Evolutionary conservation across 2,329 filamentous ascomycete genomes (phyloP), one percentile per base, ranked within the genome.

Genomic region (Fusarium buharicum): DNA sequence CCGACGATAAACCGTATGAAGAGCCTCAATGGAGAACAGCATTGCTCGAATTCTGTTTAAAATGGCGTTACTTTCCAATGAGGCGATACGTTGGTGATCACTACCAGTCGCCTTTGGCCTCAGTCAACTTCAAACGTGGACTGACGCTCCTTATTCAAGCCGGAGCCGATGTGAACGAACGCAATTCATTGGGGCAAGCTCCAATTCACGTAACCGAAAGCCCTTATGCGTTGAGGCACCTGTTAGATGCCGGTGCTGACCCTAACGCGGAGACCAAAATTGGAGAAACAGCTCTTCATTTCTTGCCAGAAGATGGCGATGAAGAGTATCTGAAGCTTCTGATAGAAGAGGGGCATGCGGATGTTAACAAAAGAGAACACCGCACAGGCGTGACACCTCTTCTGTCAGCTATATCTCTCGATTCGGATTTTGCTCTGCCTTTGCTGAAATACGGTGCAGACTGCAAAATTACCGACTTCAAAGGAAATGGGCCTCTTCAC

Each of bases 171-270:
- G 39, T 72, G 12, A 55, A 71, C 18, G 50, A 58, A 36, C 60
- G 62, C 18, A 38, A 56, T 45, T 20, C 31, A 36, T 7, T 50
- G 43, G 66, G 64, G 6, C n/a, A 27, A 14, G 59, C 67, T 13
- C 47, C 59, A 1, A 48, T 73, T n/a, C 70, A 72, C 22, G 37
- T 31, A 2, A 55, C 67, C 1, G 4, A 18, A 4, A 54, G 53
- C 2, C 40, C 56, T 8, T 36, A 51, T 6, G 31, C 64, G 18
- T 38, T 57, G 7, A 57, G 41, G 13, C 17, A 62, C 0, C 57
- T 74, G 1, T 50, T 73, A 3, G 61, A 68, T 30, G 67, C 57
- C 4, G 70, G 71, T 0, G 64, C 68, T 2, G 66, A 73, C 48
- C 55, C 59, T 1, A 68, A 71, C 49, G 52, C 54, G 1, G 48